Conservation (phyloP, 2,329 filamentous ascomycete genomes). For the Sporothrix variecibatus region DNA sequence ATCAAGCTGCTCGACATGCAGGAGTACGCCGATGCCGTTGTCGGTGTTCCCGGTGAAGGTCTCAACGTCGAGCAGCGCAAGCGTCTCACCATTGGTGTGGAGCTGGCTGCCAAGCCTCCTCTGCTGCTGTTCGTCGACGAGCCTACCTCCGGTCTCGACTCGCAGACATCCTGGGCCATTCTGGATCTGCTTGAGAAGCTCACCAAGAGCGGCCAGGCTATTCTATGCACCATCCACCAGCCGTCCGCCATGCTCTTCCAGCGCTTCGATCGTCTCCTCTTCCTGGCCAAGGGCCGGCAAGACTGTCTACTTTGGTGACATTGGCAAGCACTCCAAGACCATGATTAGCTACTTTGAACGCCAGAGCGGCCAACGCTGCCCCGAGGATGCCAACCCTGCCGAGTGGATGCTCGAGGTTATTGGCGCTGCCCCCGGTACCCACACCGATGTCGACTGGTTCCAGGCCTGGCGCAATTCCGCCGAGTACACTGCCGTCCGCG, state of each 20-base stretch:
- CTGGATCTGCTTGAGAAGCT: slow-evolving; percentile 85
- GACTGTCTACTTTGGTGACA: slow-evolving; percentile 75
- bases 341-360: slow-evolving; percentile 76
- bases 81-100: slow-evolving; percentile 76
- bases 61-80: slow-evolving; percentile 71
- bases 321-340: slow-evolving; percentile 69
- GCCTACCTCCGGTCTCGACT: slow-evolving; percentile 90
- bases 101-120: slow-evolving; percentile 87
- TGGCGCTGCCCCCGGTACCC: slow-evolving; percentile 64
- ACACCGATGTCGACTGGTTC: slow-evolving; percentile 66
- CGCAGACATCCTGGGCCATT: slow-evolving; percentile 92
- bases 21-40: slow-evolving; percentile 84
- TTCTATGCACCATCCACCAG: slow-evolving; percentile 97
- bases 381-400: slow-evolving; percentile 71
- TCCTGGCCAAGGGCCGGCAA: slow-evolving; percentile 73
- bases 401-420: slow-evolving; percentile 75
- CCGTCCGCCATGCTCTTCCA: slow-evolving; percentile 96
- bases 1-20: slow-evolving; percentile 91
- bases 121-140: slow-evolving; percentile 92
- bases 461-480: slow-evolving; percentile 61
- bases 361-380: slow-evolving; percentile 67
- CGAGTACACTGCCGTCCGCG: slow-evolving; percentile 58
- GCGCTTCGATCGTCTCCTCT: slow-evolving; percentile 79
- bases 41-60: slow-evolving; percentile 87
- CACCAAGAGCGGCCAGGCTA: slow-evolving; percentile 83